Conservation (phyloP, 257 asterid genomes). For the Linaria vulgaris region DNA sequence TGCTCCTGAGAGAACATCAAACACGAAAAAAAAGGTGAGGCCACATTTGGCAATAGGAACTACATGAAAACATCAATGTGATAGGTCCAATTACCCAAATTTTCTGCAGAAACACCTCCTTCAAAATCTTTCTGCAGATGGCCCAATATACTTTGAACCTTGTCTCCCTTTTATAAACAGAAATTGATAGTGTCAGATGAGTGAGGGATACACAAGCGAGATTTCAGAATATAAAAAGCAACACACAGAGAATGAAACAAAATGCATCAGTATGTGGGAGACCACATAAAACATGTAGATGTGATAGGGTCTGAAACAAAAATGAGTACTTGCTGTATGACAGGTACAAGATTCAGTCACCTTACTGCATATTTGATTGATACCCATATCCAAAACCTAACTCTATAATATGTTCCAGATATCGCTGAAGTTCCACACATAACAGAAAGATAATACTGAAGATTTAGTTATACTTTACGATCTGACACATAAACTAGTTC, state of each 20-base stretch:
- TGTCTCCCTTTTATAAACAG: constrained; percentile 56
- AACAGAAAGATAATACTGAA: constrained; percentile 6
- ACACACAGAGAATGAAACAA: constrained; percentile 1
- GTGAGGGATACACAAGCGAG: constrained; percentile 11
- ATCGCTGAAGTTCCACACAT: constrained; percentile 12
- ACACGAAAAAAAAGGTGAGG: constrained; percentile 22
- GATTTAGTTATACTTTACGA: constrained; percentile 1
- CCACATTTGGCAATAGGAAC: constrained; percentile 24
- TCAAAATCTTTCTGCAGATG: constrained; percentile 92
- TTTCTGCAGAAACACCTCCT: constrained; percentile 81
- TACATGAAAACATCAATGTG: constrained; percentile 17
- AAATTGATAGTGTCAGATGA: constrained; percentile 17
- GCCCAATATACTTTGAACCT: constrained; percentile 80
- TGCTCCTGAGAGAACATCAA: constrained; percentile 58
- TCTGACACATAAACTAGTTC: constrained; percentile 24
- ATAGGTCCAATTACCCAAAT: constrained; percentile 65
- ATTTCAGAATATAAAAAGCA: constrained; percentile 10
- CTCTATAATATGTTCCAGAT: constrained; percentile 8
- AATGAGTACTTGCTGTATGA: neutral
- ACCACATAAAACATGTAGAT: constrained; percentile 1
- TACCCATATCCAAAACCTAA: neutral
- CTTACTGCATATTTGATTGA: neutral
- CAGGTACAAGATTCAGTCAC: constrained; percentile 17
- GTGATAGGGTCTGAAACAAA: neutral
- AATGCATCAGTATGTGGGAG: constrained; percentile 16